These are phyloP conservation scores for Xylaria sp. DNA, from an alignment of 2,329 filamentous ascomycete species.

Conservation along the genomic window DNA sequence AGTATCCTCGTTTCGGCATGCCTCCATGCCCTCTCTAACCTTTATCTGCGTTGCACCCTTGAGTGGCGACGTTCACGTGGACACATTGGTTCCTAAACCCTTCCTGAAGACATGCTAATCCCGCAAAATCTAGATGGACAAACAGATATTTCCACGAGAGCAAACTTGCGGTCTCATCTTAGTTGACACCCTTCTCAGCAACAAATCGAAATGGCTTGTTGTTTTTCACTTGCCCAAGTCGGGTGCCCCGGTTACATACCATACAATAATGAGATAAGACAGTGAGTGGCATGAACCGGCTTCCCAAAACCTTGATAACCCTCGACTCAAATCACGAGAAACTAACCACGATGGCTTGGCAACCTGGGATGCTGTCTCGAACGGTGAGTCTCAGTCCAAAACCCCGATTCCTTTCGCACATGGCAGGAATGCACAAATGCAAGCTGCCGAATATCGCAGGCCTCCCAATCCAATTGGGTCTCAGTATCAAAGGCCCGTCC, in stretches of 20 bases:
- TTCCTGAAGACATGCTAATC: neutral
- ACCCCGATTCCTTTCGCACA: neutral
- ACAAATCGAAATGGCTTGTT: too few species aligned
- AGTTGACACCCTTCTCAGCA: too few species aligned
- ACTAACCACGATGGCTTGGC: neutral
- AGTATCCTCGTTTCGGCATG: neutral
- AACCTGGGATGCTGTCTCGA: neutral
- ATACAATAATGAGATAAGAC: too few species aligned
- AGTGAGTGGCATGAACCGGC: neutral
- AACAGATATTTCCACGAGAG: too few species aligned
- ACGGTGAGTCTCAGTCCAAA: too few species aligned
- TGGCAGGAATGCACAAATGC: slow-evolving; percentile 1
- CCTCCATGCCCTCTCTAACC: neutral
- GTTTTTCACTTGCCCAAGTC: too few species aligned
- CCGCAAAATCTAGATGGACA: neutral
- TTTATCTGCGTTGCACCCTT: neutral
- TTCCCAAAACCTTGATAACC: neutral
- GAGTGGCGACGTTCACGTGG: too few species aligned
- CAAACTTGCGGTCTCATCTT: too few species aligned
- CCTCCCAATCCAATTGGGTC: neutral
- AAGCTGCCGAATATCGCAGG: neutral
- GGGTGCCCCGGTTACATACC: too few species aligned
- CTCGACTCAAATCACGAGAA: neutral
- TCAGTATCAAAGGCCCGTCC: neutral
- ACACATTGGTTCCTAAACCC: too few species aligned